Percentiles rank a stretch among this genome's conserved stretches.
These are phyloP conservation scores for Claviceps sp. DNA, from an alignment of 2,329 filamentous ascomycete species.

Conservation along the genomic window DNA sequence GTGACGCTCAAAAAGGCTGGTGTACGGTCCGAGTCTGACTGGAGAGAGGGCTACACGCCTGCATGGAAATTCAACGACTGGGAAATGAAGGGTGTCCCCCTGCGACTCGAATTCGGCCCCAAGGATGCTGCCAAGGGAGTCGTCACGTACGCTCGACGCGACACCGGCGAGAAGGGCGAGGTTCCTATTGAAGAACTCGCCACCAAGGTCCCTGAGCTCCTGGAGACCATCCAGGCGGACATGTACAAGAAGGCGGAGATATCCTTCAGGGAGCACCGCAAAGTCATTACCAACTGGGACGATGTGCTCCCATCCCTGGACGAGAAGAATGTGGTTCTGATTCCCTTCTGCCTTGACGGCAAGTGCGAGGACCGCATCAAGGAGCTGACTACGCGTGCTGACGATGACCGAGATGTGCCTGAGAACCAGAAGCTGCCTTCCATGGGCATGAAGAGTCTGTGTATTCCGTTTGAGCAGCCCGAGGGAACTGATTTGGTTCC, in stretches of 20 bases:
- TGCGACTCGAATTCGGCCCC: conserved; percentile 89
- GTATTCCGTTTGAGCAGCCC: conserved; percentile 72
- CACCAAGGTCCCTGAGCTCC: conserved; percentile 61
- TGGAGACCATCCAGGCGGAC: conserved; percentile 81
- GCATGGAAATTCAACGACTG: conserved; percentile 99
- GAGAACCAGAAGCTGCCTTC: conserved; percentile 40
- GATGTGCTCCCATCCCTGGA: conserved; percentile 86
- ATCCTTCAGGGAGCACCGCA: conserved; percentile 66
- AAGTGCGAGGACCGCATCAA: conserved; percentile 93
- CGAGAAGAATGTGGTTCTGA: conserved; percentile 80
- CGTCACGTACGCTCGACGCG: conserved; percentile 75
- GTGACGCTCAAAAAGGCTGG: conserved; percentile 56
- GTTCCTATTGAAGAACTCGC: conserved; percentile 63
- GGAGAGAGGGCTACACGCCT: conserved; percentile 81
- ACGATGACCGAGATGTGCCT: conserved; percentile 40
- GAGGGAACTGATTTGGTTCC: conserved; percentile 49
- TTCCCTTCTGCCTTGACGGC: conserved; percentile 71
- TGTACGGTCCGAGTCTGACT: conserved; percentile 69
- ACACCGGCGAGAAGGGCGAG: conserved; percentile 71
- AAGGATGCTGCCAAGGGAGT: conserved; percentile 81
- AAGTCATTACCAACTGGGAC: conserved; percentile 74
- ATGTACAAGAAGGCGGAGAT: conserved; percentile 65
- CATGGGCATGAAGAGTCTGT: conserved; percentile 58
- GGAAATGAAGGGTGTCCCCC: conserved; percentile 90
- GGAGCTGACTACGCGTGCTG: conserved; percentile 71